Evolutionary conservation across 176 grass and related monocot species (phyloP), one percentile per base, ranked within the genome.

Genomic region (Typha latifolia): DNA sequence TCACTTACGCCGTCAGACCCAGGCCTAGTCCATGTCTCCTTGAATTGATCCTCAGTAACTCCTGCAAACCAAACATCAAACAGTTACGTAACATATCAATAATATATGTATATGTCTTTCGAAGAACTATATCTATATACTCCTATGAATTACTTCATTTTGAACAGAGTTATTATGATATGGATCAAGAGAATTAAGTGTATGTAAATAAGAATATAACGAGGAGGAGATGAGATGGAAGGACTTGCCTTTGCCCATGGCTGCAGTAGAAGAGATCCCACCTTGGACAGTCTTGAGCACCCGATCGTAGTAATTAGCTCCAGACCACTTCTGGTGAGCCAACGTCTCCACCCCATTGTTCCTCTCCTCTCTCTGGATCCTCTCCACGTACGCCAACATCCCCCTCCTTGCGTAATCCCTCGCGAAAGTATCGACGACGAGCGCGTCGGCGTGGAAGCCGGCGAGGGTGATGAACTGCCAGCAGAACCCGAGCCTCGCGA

Each of bases 381-480:
- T 96, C 82, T 91, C 92, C 49, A 96, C 85, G 76, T 96, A 91
- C 0, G 92, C 92, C 62, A 91, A 61, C 92, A 91, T 96, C 21
- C 92, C 92, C 4, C 88, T 73, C 12, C 71, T 66, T 2, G 88
- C 92, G 29, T 85, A 96, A 75, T 96, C 92, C 51, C 85, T 48
- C n/a, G 92, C 88, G 64, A 96, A 96, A 9, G 85, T 96, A 73
- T 91, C 88, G 4, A 80, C 77, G 61, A 86, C 85, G 49, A 96
- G 92, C 15, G 92, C 92, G 67, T 96, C 92, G 32, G 92, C 92
- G 67, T 96, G 92, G 84, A 96, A 96, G 4, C 91, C 92, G 20
- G 80, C 88, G 14, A 96, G 85, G 32, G 88, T 96, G 78, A 96
- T 96, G 76, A 96, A 96, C 78, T 96, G 92, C 92, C 92, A 91